A percentile compares a stretch with the other conserved stretches of the same genome.
Conservation (phyloP, 1,139 yeast genomes). For the Protomyces lactucae-debilis region DNA sequence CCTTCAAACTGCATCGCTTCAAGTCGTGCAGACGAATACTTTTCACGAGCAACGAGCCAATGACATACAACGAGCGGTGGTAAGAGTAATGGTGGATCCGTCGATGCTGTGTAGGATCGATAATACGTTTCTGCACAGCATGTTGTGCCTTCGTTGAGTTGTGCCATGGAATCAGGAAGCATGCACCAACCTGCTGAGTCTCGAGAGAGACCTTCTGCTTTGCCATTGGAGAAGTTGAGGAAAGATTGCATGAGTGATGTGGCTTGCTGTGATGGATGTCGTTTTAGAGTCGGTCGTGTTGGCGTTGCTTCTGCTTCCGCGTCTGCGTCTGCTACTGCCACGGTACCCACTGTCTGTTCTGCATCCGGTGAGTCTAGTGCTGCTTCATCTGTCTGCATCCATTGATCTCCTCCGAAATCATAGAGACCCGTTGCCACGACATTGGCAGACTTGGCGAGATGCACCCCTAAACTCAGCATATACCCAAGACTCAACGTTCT, state of each 20-base stretch:
- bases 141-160: background rate
- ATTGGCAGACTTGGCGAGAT: conserved; percentile 19
- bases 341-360: background rate
- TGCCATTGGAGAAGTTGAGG: background rate
- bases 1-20: background rate
- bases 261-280: background rate
- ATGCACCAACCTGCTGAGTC: conserved; percentile 19
- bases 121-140: conserved; percentile 8
- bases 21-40: background rate
- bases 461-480: conserved; percentile 19
- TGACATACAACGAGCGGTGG: conserved; percentile 22
- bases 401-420: conserved; percentile 17
- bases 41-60: conserved; percentile 9
- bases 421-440: conserved; percentile 10
- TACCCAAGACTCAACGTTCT: conserved; percentile 11
- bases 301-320: background rate
- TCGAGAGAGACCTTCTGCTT: conserved; percentile 1
- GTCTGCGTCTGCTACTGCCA: background rate
- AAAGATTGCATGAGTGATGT: background rate
- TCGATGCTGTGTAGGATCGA: conserved; percentile 15
- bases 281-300: background rate
- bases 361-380: background rate
- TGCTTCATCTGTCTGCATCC: background rate
- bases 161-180: conserved; percentile 15
- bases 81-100: conserved; percentile 7